Base-by-base conservation (phyloP, 2,329 filamentous ascomycete species). In the Hansfordia pulvinata region DNA sequence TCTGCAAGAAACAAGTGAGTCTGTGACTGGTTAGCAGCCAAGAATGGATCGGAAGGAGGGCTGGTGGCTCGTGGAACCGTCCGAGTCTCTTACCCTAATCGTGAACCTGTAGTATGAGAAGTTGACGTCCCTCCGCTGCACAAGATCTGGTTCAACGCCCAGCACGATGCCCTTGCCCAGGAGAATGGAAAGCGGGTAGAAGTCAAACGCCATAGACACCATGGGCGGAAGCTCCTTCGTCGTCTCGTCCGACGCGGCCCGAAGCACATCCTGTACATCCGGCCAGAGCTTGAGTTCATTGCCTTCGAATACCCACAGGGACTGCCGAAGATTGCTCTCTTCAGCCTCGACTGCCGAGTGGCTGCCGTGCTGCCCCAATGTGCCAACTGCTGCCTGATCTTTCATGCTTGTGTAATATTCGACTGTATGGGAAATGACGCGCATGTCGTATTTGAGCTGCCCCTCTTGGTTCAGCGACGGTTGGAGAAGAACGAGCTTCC, bases 401-500 rank as follows among this genome's bases (percentile, higher is more conserved):
- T 86, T 76, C 73, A 92, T 92, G 41, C 90, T 73, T 28, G 78
- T 77, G 48, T 93, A 94, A 43, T 90, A 96, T 49, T 98, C 90
- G 20, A 96, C 85, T 42, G 93, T 92, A 42, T 94, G 84, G 9
- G 86, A 85, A 45, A 98, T 79, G 32, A 96, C 79, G 8, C 86
- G 79, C 90, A 98, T 98, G 46, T 96, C 88, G 46, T 98, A 98
- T 56, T 94, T 96, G 27, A 94, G 64, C 39, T 85, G 79, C 5
- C 82, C 81, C 22, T 79, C 71, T 25, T 82, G 80, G 27, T 81
- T 86, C 5, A 83, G 62, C 1, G 84, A 86, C 2, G 90, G 88
- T 37, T 92, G 84, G 25, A 98, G 64, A 19, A 96, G 59, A 8
- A 96, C 90, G 12, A 98, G 69, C 49, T 98, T 98, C 17, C 88